Conservation (phyloP, 2,329 filamentous ascomycete species). For the Penicillium sp. region DNA sequence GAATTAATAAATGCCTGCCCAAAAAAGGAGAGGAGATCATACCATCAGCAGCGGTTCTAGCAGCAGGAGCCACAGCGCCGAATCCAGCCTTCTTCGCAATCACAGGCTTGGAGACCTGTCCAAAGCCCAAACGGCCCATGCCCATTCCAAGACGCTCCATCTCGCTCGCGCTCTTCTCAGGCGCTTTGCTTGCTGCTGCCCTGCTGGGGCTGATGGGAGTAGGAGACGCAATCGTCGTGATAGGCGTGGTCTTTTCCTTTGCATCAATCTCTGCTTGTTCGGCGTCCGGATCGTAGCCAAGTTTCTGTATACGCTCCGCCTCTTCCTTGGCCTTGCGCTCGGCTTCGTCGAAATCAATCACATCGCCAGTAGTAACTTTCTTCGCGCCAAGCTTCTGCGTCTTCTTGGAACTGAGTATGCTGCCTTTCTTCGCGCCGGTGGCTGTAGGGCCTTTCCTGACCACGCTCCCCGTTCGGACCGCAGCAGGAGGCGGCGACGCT, state of each 20-base stretch:
- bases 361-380: constrained; percentile 70
- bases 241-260: constrained; percentile 47
- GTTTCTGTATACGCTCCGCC: constrained; percentile 88
- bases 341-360: constrained; percentile 94
- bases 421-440: constrained; percentile 70
- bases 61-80: constrained; percentile 68
- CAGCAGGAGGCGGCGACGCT: constrained; percentile 53
- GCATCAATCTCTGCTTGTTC: constrained; percentile 55
- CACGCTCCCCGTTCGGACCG: constrained; percentile 72
- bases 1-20: constrained; percentile 12
- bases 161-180: constrained; percentile 64
- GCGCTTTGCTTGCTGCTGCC: constrained; percentile 48
- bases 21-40: constrained; percentile 25
- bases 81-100: constrained; percentile 80
- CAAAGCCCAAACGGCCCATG: constrained; percentile 78
- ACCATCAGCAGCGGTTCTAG: constrained; percentile 68
- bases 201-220: constrained; percentile 67
- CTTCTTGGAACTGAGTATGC: constrained; percentile 83
- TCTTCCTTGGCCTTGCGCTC: constrained; percentile 98
- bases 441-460: constrained; percentile 68
- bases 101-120: constrained; percentile 66
- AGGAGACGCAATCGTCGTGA: constrained; percentile 65
- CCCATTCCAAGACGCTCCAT: constrained; percentile 89
- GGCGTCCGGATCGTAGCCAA: constrained; percentile 92
- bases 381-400: constrained; percentile 81